Conservation (phyloP, 495 filamentous ascomycete genomes). For the Hypoxylon perforatum region DNA sequence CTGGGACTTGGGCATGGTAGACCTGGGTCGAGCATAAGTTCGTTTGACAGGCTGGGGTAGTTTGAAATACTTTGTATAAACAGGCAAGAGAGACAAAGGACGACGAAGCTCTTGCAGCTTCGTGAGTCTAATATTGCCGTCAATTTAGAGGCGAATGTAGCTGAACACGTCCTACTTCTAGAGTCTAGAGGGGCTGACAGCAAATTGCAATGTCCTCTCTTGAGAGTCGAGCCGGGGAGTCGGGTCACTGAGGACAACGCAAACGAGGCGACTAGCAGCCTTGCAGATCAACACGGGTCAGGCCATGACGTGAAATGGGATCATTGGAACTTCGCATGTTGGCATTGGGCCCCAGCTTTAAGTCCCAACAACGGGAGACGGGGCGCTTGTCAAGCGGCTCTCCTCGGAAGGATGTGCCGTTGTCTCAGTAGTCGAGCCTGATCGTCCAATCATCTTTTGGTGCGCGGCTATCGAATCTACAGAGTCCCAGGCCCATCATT, state of each 20-base stretch:
- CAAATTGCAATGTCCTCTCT: background rate
- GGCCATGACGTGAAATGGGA: constrained; percentile 4
- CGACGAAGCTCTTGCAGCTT: background rate
- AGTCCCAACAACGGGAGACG: constrained; percentile 11
- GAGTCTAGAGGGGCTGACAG: background rate
- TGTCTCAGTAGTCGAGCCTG: constrained; percentile 34
- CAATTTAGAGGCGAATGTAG: background rate
- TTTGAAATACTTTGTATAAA: too few species aligned
- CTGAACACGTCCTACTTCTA: background rate
- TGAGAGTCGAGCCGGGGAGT: background rate
- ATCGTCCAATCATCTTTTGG: constrained; percentile 32
- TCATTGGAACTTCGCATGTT: background rate
- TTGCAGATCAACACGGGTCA: background rate
- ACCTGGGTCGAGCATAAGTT: too few species aligned
- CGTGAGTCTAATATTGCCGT: background rate
- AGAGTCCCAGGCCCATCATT: constrained; percentile 7
- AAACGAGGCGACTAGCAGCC: background rate
- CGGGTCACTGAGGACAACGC: background rate
- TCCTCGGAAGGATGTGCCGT: constrained; percentile 37
- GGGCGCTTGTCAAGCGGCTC: constrained; percentile 36
- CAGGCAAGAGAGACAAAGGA: too few species aligned
- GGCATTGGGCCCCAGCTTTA: constrained; percentile 1
- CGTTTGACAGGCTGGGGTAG: too few species aligned
- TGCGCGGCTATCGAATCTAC: constrained; percentile 31
- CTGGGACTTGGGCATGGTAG: too few species aligned